Evolutionary conservation across 257 asterid genomes (phyloP).

Genomic region (Przewalskia tangutica): DNA sequence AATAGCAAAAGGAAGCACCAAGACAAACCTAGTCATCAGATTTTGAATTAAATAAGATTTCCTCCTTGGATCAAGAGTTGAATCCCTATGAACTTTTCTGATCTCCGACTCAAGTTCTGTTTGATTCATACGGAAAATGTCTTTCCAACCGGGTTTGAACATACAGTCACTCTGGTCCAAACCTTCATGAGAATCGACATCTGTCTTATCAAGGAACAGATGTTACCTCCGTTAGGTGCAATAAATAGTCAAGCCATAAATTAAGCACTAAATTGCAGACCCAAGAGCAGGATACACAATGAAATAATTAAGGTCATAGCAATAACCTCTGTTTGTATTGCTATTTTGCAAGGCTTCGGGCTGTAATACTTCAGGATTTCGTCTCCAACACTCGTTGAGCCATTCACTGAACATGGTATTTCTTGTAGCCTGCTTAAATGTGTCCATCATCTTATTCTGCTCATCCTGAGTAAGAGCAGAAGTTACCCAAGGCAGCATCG

Average conservation of each 20-base stretch:
- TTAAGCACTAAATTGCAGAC: neutral
- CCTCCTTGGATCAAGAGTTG: conserved; percentile 41
- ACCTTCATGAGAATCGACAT: conserved; percentile 21
- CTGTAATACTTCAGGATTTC: conserved; percentile 22
- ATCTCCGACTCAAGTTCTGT: conserved; percentile 48
- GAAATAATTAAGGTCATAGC: neutral
- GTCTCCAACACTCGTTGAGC: conserved; percentile 38
- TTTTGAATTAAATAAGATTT: conserved; percentile 37
- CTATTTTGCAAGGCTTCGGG: conserved; percentile 14
- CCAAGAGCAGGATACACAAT: neutral
- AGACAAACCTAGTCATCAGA: conserved; percentile 38
- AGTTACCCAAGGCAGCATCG: conserved; percentile 50
- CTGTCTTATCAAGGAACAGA: conserved; percentile 7
- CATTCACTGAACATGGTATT: conserved; percentile 47
- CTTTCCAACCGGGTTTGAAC: conserved; percentile 47
- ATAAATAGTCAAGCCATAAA: neutral
- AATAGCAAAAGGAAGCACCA: neutral
- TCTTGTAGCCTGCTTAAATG: conserved; percentile 36
- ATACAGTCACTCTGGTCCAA: conserved; percentile 23
- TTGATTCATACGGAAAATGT: conserved; percentile 45
- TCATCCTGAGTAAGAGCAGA: conserved; percentile 42
- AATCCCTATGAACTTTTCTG: conserved; percentile 30
- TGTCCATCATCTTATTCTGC: conserved; percentile 43
- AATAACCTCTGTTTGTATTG: conserved; percentile 17
- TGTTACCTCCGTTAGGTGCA: neutral